These are phyloP conservation scores for Spathaspora girioi DNA, from an alignment of 805 yeast species.

Conservation along the genomic window DNA sequence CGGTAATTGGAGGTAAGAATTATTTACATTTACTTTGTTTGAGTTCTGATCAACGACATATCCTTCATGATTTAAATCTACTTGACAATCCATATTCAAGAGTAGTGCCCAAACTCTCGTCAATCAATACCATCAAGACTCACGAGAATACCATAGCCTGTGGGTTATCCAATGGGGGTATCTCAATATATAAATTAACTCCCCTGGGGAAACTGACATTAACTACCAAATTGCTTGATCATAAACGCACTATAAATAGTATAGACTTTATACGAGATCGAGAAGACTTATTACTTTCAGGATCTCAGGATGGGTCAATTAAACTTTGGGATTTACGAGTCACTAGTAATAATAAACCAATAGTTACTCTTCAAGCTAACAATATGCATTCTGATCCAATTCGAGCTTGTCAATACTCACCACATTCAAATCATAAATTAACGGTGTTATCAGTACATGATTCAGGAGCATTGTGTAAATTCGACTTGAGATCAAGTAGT, in stretches of 20 bases:
- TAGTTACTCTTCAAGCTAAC: slow-evolving; percentile 38
- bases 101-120: slow-evolving; percentile 23
- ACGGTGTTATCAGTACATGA: slow-evolving; percentile 78
- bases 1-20: slow-evolving; percentile 41
- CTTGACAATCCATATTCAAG: slow-evolving; percentile 18
- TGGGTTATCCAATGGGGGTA: slow-evolving; percentile 36
- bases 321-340: slow-evolving; percentile 69
- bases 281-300: slow-evolving; percentile 33
- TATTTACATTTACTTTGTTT: slow-evolving; percentile 32
- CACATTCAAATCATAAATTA: slow-evolving; percentile 40
- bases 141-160: slow-evolving; percentile 32
- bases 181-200: slow-evolving; percentile 27
- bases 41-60: slow-evolving; percentile 25
- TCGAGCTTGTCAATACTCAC: slow-evolving; percentile 50
- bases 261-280: slow-evolving; percentile 30
- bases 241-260: slow-evolving; percentile 40
- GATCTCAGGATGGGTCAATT: slow-evolving; percentile 78
- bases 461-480: slow-evolving; percentile 80
- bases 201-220: slow-evolving; percentile 30
- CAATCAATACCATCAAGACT: slow-evolving; percentile 38
- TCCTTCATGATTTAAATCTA: slow-evolving; percentile 32
- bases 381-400: slow-evolving; percentile 70
- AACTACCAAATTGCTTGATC: slow-evolving; percentile 30
- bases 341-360: slow-evolving; percentile 37
- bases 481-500: slow-evolving; percentile 61